These are phyloP conservation scores for Tetrapisispora nanseiensis DNA, from an alignment of 805 yeast species.

Conservation along the genomic window DNA sequence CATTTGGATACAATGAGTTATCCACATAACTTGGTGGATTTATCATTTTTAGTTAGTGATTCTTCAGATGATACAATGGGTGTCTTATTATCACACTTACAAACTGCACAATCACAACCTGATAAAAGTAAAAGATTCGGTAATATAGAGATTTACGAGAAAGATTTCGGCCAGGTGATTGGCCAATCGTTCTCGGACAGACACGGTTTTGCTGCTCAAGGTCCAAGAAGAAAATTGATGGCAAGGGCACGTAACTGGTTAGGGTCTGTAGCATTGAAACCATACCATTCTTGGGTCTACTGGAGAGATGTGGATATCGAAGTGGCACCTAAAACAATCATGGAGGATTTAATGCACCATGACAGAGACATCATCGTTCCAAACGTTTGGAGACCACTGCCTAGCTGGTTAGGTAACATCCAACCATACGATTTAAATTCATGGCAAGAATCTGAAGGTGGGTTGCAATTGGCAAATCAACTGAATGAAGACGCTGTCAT, in stretches of 20 bases:
- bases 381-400: constrained; percentile 96
- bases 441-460: constrained; percentile 86
- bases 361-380: constrained; percentile 68
- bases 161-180: constrained; percentile 82
- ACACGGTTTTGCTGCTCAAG: constrained; percentile 79
- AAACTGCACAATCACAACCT: constrained; percentile 54
- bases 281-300: constrained; percentile 84
- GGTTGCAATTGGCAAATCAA: constrained; percentile 51
- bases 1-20: constrained; percentile 74
- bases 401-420: constrained; percentile 68
- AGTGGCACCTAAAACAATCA: constrained; percentile 66
- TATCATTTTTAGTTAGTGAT: constrained; percentile 80
- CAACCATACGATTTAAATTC: constrained; percentile 96
- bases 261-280: constrained; percentile 60
- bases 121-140: constrained; percentile 63
- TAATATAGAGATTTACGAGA: constrained; percentile 76
- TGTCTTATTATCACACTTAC: constrained; percentile 46
- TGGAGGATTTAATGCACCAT: constrained; percentile 61
- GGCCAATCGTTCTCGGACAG: constrained; percentile 81
- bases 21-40: constrained; percentile 78
- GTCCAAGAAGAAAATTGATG: constrained; percentile 74
- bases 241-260: constrained; percentile 84
- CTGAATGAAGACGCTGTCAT: constrained; percentile 75
- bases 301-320: constrained; percentile 88
- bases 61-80: constrained; percentile 82